Evolutionary conservation across 148 eudicot species (phyloP).

Genomic region (Rhododendron vialii): DNA sequence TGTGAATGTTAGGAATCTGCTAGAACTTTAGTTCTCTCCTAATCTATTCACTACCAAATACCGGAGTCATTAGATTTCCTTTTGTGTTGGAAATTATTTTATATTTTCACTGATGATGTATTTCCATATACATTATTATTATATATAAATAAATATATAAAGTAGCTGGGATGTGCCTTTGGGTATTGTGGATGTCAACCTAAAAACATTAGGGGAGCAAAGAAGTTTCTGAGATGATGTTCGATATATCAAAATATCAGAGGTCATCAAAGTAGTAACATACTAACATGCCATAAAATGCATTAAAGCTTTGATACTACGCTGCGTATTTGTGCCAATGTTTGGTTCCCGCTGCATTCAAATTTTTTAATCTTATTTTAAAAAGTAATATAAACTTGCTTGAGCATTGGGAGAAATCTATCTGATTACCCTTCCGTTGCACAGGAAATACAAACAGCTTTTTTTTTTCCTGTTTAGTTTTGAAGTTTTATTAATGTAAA

Average conservation of each 20-base stretch:
- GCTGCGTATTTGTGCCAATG: background rate
- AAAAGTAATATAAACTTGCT: background rate
- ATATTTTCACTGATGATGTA: background rate
- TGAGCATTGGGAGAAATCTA: background rate
- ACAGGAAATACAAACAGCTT: background rate
- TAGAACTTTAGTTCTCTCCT: background rate
- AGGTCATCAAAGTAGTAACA: background rate
- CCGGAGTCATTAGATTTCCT: background rate
- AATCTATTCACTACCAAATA: background rate
- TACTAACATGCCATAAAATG: background rate
- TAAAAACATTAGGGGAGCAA: background rate
- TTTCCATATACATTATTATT: background rate
- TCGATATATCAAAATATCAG: background rate
- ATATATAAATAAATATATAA: background rate
- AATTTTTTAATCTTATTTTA: background rate
- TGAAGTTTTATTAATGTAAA: background rate
- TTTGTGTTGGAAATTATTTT: background rate
- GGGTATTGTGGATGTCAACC: background rate
- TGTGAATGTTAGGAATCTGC: background rate
- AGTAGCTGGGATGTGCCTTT: background rate
- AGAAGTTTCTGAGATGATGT: background rate
- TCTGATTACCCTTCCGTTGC: background rate
- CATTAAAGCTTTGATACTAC: background rate
- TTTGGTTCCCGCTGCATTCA: constrained; percentile 5
- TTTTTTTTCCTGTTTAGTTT: background rate